Evolutionary conservation across 2,329 filamentous ascomycete genomes (phyloP).

Genomic region (Epichloe baconii): DNA sequence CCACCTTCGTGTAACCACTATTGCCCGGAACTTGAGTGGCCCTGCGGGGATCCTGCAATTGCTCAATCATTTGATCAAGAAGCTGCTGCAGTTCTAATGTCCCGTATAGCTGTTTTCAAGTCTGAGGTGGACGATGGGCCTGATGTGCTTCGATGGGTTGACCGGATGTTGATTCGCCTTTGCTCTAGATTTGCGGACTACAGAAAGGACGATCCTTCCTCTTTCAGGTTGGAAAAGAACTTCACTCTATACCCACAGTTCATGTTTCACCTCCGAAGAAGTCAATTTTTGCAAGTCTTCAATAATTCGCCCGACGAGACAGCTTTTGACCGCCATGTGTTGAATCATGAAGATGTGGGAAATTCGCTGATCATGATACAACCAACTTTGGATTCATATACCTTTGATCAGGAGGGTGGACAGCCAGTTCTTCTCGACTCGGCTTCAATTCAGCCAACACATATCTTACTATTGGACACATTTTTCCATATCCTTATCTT

Average conservation of each 20-base stretch:
- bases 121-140: conserved; percentile 96
- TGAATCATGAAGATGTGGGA: conserved; percentile 93
- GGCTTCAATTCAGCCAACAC: conserved; percentile 86
- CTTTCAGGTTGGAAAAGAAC: conserved; percentile 95
- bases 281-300: conserved; percentile 97
- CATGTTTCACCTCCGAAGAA: conserved; percentile 97
- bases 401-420: conserved; percentile 86
- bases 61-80: conserved; percentile 98
- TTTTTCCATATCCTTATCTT: conserved; percentile 99
- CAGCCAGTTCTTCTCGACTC: conserved; percentile 93
- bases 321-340: conserved; percentile 93
- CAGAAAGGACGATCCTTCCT: conserved; percentile 92
- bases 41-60: conserved; percentile 85
- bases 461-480: conserved; percentile 87
- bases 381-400: conserved; percentile 92
- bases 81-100: conserved; percentile 94
- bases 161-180: conserved; percentile 92
- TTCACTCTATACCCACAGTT: conserved; percentile 98
- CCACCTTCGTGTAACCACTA: conserved; percentile 88
- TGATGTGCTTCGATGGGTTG: conserved; percentile 96
- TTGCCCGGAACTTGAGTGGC: conserved; percentile 80
- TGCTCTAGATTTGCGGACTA: conserved; percentile 97
- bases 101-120: conserved; percentile 97
- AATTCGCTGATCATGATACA: conserved; percentile 99
- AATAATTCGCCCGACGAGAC: conserved; percentile 99